Base-by-base conservation (phyloP, 2,329 filamentous ascomycete species). In the Epichloe glyceriae region DNA sequence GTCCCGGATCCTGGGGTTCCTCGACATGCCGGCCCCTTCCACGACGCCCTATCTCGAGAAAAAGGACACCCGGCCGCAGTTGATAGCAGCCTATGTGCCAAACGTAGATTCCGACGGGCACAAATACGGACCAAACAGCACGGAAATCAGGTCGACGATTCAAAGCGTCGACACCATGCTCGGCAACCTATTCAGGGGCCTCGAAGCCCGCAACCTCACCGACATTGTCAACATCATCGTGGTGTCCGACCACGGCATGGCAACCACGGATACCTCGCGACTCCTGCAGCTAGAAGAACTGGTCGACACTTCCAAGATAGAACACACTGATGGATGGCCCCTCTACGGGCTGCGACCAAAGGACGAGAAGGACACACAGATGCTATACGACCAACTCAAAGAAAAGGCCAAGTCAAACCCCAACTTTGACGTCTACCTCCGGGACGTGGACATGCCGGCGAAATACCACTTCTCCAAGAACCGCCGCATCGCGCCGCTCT, bases 191-290 rank as follows among this genome's bases (percentile, higher is more conserved):
- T 85, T 97, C 61, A 66, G 73, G 2, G 90, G 90, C 0, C 73
- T 98, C 0, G 79, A 90, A 54, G 70, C 77, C 45, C 82, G 93
- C 46, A 96, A 97, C 63, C 70, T 98, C 47, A 95, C 89, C 0
- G 64, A 84, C 19, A 86, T 98, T 53, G 88, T 97, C 62, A 98
- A 98, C 57, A 78, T 98, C 7, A 82, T 98, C 35, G 77, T 98
- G n/a, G 91, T 98, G 2, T 96, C 89, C 0, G 93, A 98, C 64
- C 93, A 98, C 64, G 93, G 93, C 47, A 98, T 98, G 93, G 93
- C 93, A 1, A 95, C 89, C 0, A 97, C 93, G 0, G 86, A 90
- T 53, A 80, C 78, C 0, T 75, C 82, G 17, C 79, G 93, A 11
- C 72, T 97, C 44, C 77, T 97, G 26, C 93, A 97, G 67, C 73